Percentiles rank a stretch among this genome's conserved stretches.
These are phyloP conservation scores for Fusarium proliferatum DNA, from an alignment of 2,329 filamentous ascomycete species.

Conservation along the genomic window DNA sequence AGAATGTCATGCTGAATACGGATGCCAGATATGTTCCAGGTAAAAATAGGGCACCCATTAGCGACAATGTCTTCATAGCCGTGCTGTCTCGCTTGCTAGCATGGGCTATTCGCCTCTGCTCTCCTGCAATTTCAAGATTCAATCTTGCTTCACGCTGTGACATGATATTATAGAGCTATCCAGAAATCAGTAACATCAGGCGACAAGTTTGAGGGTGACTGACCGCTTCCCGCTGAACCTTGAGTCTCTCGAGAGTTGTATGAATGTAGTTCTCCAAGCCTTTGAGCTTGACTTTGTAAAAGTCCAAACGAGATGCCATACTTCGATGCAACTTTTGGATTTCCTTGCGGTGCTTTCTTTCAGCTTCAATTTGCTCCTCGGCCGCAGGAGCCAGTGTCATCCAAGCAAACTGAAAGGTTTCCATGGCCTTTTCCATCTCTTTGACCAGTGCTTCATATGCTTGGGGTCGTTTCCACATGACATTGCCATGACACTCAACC, in stretches of 20 bases:
- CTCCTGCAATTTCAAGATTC: constrained; percentile 71
- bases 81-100: constrained; percentile 71
- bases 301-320: constrained; percentile 66
- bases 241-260: constrained; percentile 69
- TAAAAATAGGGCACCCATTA: constrained; percentile 72
- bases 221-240: constrained; percentile 71
- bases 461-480: constrained; percentile 72
- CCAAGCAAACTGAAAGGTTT: constrained; percentile 52
- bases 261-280: constrained; percentile 72
- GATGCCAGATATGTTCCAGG: constrained; percentile 72
- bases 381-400: constrained; percentile 24
- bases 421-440: constrained; percentile 62
- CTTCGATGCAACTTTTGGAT: constrained; percentile 62
- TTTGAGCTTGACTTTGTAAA: constrained; percentile 69
- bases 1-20: constrained; percentile 74
- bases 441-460: constrained; percentile 66
- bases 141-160: constrained; percentile 73
- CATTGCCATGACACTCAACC: constrained; percentile 71
- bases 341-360: constrained; percentile 47
- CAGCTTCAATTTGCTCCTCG: constrained; percentile 36
- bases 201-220: constrained; percentile 39
- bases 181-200: constrained; percentile 14
- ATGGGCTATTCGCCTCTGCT: constrained; percentile 69
- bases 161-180: constrained; percentile 73
- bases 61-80: constrained; percentile 73